These are phyloP conservation scores for Vaccinium vitisidaea DNA, from an alignment of 148 eudicot genomes.

Conservation along the genomic window DNA sequence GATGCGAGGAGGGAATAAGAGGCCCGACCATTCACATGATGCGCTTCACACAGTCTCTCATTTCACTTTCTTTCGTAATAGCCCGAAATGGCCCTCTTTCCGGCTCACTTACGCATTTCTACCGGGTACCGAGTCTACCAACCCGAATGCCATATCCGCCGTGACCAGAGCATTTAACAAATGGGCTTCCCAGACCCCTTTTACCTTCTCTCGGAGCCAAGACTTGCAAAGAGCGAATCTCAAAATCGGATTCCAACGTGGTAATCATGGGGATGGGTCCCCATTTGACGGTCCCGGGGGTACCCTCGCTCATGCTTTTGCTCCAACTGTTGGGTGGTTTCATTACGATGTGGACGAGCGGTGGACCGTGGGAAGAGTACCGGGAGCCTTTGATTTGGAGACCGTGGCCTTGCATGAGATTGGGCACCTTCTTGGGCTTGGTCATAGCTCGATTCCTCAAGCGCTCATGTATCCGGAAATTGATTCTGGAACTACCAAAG, in stretches of 20 bases:
- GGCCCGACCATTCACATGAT: background rate
- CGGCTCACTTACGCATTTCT: background rate
- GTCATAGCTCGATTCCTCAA: background rate
- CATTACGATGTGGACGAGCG: slow-evolving; percentile 20
- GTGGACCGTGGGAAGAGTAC: slow-evolving; percentile 2
- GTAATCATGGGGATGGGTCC: slow-evolving; percentile 18
- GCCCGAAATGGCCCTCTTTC: slow-evolving; percentile 17
- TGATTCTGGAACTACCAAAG: background rate
- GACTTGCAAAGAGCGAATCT: background rate
- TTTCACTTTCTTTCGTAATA: slow-evolving; percentile 11
- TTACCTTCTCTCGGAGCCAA: background rate
- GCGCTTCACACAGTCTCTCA: slow-evolving; percentile 18
- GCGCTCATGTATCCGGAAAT: background rate
- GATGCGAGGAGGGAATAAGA: slow-evolving; percentile 10
- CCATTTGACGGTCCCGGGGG: slow-evolving; percentile 19
- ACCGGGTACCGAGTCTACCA: background rate
- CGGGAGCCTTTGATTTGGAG: slow-evolving; percentile 3
- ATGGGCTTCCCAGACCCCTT: slow-evolving; percentile 16
- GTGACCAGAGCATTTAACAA: slow-evolving; percentile 19
- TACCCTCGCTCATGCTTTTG: slow-evolving; percentile 19
- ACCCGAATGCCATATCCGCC: background rate
- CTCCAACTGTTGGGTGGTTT: slow-evolving; percentile 24
- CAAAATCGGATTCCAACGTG: background rate
- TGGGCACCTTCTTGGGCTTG: slow-evolving; percentile 4
- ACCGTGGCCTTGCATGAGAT: slow-evolving; percentile 22